Evolutionary conservation across 352 stramenopile genomes (phyloP).

Genomic region (Thraustochytrium striatum): DNA sequence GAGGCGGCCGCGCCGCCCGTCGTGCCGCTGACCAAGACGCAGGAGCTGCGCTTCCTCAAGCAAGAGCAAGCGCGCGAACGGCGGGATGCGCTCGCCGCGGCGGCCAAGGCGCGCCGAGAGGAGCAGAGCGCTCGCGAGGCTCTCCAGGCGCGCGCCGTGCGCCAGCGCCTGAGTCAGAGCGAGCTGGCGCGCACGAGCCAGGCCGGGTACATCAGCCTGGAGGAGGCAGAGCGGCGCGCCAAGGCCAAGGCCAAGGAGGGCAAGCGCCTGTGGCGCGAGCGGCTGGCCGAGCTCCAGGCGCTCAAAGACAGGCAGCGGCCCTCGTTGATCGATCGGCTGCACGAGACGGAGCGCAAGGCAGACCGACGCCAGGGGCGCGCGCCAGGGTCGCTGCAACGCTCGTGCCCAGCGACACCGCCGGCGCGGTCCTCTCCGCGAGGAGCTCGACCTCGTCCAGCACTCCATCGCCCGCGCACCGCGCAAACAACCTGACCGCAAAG

Average conservation of each 20-base stretch:
- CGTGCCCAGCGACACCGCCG: background rate
- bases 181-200: background rate
- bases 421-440: background rate
- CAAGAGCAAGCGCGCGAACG: background rate
- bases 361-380: background rate
- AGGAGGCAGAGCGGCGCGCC: constrained; percentile 2
- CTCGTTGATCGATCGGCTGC: background rate
- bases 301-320: background rate
- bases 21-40: constrained; percentile 21
- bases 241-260: background rate
- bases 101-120: background rate
- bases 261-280: background rate
- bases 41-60: constrained; percentile 25
- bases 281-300: background rate
- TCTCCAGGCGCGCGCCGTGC: background rate
- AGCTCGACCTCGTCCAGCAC: constrained; percentile 6
- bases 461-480: background rate
- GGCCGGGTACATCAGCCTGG: constrained; percentile 13
- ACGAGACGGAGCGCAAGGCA: background rate
- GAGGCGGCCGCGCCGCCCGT: background rate
- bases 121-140: background rate
- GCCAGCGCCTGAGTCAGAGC: background rate
- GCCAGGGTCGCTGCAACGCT: constrained; percentile 28
- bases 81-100: background rate
- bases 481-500: too few species aligned